Conservation (phyloP, 2,329 filamentous ascomycete genomes). For the Colletotrichum sp. region DNA sequence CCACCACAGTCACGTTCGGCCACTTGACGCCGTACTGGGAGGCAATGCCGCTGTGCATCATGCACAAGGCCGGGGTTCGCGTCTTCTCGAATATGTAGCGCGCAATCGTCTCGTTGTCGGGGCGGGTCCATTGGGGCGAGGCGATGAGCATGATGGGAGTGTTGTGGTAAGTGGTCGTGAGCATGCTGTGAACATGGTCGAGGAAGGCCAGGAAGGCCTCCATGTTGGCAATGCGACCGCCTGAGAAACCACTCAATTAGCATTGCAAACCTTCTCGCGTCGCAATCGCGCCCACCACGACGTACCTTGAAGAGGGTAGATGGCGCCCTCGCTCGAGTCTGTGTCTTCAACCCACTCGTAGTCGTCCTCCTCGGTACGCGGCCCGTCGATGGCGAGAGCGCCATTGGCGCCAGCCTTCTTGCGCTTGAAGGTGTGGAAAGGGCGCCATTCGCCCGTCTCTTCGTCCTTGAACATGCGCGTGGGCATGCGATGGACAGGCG, state of each 20-base stretch:
- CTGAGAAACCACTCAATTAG: slow-evolving; percentile 37
- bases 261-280: neutral
- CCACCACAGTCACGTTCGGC: slow-evolving; percentile 83
- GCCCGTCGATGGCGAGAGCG: slow-evolving; percentile 11
- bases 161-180: slow-evolving; percentile 94
- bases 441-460: slow-evolving; percentile 76
- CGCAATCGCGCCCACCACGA: slow-evolving; percentile 24
- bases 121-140: slow-evolving; percentile 88
- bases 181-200: slow-evolving; percentile 86
- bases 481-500: slow-evolving; percentile 82
- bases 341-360: slow-evolving; percentile 86
- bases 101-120: slow-evolving; percentile 85
- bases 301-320: slow-evolving; percentile 78
- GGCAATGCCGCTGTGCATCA: slow-evolving; percentile 88
- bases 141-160: slow-evolving; percentile 91
- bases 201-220: slow-evolving; percentile 91
- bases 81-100: slow-evolving; percentile 98
- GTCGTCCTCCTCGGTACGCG: slow-evolving; percentile 54
- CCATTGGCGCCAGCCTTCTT: slow-evolving; percentile 48
- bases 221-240: slow-evolving; percentile 89
- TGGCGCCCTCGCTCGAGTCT: slow-evolving; percentile 84
- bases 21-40: slow-evolving; percentile 82
- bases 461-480: slow-evolving; percentile 94
- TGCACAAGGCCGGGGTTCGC: slow-evolving; percentile 87
- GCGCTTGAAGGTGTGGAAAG: slow-evolving; percentile 77